Conservation (phyloP, 495 filamentous ascomycete genomes). For the Hyaloscypha bicolor region DNA sequence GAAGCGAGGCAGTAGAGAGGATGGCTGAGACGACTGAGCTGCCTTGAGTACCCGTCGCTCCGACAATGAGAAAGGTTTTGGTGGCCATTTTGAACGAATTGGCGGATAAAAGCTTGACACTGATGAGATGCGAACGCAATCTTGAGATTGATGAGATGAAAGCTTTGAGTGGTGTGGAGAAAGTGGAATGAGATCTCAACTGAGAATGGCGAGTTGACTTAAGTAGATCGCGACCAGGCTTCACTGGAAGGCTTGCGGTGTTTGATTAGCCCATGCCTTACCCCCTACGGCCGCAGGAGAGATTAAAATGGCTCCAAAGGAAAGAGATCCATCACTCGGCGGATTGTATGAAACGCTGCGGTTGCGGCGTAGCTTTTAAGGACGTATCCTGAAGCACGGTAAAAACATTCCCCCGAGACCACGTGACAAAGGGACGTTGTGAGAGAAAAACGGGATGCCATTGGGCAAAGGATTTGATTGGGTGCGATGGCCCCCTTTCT, state of each 20-base stretch:
- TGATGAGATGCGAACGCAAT: too few species aligned
- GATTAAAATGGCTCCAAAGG: not conserved
- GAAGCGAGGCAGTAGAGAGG: conserved; percentile 36
- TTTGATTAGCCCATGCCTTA: not conserved
- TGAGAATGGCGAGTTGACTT: too few species aligned
- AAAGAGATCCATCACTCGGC: not conserved
- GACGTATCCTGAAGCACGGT: not conserved
- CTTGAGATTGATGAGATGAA: not conserved
- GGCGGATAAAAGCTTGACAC: not conserved
- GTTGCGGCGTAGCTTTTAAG: conserved; percentile 1
- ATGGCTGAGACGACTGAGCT: conserved; percentile 60
- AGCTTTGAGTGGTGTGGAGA: not conserved
- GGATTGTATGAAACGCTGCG: not conserved
- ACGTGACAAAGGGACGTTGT: too few species aligned
- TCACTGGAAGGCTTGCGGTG: not conserved
- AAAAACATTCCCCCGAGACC: too few species aligned
- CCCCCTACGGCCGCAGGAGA: not conserved
- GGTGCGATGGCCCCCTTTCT: too few species aligned
- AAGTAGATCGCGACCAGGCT: not conserved
- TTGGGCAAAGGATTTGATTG: too few species aligned
- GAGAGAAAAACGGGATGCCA: too few species aligned
- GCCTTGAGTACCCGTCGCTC: conserved; percentile 76
- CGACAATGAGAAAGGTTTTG: conserved; percentile 57
- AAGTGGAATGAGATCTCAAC: too few species aligned
- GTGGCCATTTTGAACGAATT: conserved; percentile 18